Conservation (phyloP, 176 grass and related monocot species). For the Pontederia paniculata region DNA sequence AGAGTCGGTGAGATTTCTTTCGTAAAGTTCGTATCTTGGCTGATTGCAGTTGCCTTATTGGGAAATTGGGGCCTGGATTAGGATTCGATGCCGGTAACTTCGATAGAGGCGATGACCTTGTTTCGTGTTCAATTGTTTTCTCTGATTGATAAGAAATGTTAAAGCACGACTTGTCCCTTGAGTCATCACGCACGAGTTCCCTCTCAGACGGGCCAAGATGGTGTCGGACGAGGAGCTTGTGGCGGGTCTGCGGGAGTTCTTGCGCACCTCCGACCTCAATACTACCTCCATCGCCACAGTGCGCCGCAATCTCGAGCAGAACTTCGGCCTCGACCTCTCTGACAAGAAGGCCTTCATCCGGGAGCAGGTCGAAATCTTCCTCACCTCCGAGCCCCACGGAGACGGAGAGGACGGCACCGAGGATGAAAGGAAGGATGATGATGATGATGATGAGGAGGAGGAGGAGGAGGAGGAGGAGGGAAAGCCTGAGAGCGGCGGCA, state of each 20-base stretch:
- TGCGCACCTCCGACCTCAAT: slow-evolving; percentile 75
- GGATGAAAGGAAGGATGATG: no score
- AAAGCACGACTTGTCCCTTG: no score
- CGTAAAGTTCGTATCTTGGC: background rate
- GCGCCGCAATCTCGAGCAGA: slow-evolving; percentile 81
- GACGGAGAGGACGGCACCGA: slow-evolving; percentile 16
- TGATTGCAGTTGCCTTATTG: background rate
- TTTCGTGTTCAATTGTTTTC: background rate
- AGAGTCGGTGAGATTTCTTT: slow-evolving; percentile 48
- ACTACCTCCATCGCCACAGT: slow-evolving; percentile 67
- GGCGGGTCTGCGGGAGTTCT: slow-evolving; percentile 69
- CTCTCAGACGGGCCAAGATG: slow-evolving; percentile 24
- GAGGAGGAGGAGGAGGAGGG: slow-evolving; percentile 21
- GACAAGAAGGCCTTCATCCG: slow-evolving; percentile 90
- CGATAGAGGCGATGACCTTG: background rate
- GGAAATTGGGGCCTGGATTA: slow-evolving; percentile 17
- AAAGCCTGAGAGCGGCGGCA: slow-evolving; percentile 7
- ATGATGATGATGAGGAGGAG: no score
- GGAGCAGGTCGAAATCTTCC: slow-evolving; percentile 83
- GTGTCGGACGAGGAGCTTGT: slow-evolving; percentile 82
- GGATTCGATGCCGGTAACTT: background rate
- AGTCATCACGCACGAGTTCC: no score
- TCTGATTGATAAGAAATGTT: no score
- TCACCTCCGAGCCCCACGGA: slow-evolving; percentile 32
- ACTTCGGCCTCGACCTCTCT: slow-evolving; percentile 77